These are phyloP conservation scores for Talaromyces proteolyticus DNA, from an alignment of 495 filamentous ascomycete species.

Conservation along the genomic window DNA sequence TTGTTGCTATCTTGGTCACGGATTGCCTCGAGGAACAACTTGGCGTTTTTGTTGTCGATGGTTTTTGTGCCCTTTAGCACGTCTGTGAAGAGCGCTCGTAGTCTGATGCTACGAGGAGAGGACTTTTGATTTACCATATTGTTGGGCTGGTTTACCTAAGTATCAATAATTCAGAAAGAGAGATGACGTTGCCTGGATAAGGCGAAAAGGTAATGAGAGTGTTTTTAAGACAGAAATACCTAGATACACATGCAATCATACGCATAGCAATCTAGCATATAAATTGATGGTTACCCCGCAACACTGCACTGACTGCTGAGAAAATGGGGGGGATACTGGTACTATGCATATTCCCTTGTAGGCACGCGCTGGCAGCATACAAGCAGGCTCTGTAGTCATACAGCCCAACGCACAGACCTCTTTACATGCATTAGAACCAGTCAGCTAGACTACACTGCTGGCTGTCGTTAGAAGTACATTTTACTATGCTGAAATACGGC, in stretches of 20 bases:
- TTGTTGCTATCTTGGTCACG: slow-evolving; percentile 38
- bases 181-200: not conserved
- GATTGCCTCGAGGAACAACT: slow-evolving; percentile 53
- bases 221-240: not conserved
- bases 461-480: too few relatives aligned
- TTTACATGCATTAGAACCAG: too few relatives aligned
- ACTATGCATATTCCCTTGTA: too few relatives aligned
- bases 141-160: not conserved
- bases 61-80: slow-evolving; percentile 15
- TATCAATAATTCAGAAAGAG: not conserved
- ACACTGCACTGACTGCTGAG: not conserved
- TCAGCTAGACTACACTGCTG: too few relatives aligned
- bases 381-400: too few relatives aligned
- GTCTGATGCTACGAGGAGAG: not conserved
- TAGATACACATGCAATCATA: not conserved
- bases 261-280: not conserved
- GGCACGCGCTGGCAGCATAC: too few relatives aligned
- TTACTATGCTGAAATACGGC: not conserved
- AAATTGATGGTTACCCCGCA: not conserved
- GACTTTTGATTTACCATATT: not conserved
- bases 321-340: too few relatives aligned
- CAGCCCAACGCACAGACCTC: too few relatives aligned
- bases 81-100: slow-evolving; percentile 14
- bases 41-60: slow-evolving; percentile 24
- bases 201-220: not conserved